A percentile compares a stretch with the other conserved stretches of the same genome.
These are phyloP conservation scores for Xerocomellus intermedius DNA, from an alignment of 768 basidiomycete genomes.

Conservation along the genomic window DNA sequence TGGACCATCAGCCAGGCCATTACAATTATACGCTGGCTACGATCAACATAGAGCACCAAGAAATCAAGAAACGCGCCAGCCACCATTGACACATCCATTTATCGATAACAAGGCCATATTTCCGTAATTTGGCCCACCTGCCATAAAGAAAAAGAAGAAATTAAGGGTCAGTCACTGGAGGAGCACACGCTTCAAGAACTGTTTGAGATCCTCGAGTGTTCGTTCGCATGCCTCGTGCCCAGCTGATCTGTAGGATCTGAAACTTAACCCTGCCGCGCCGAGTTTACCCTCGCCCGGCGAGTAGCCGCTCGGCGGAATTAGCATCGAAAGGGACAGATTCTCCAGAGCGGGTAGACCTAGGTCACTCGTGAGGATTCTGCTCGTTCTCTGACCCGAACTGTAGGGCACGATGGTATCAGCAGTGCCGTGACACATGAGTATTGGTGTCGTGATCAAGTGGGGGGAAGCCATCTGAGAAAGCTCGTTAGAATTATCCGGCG, in stretches of 20 bases:
- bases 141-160: background rate
- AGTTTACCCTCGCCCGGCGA: conserved; percentile 18
- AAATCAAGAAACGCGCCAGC: background rate
- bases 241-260: conserved; percentile 64
- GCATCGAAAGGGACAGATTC: conserved; percentile 34
- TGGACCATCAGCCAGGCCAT: background rate
- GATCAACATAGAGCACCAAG: background rate
- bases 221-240: conserved; percentile 61
- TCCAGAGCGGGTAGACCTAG: conserved; percentile 48
- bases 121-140: background rate
- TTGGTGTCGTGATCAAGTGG: conserved; percentile 59
- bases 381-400: conserved; percentile 51
- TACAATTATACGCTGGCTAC: background rate
- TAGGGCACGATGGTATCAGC: conserved; percentile 71
- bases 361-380: conserved; percentile 51
- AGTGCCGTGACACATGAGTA: conserved; percentile 87
- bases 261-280: conserved; percentile 52
- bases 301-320: conserved; percentile 24
- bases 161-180: conserved; percentile 27
- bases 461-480: conserved; percentile 55
- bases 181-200: conserved; percentile 65
- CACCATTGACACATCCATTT: background rate
- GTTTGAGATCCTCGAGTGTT: conserved; percentile 69
- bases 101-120: background rate
- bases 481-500: conserved; percentile 1